Base-by-base conservation (phyloP, 306 rosid species). In the Senna tora region DNA sequence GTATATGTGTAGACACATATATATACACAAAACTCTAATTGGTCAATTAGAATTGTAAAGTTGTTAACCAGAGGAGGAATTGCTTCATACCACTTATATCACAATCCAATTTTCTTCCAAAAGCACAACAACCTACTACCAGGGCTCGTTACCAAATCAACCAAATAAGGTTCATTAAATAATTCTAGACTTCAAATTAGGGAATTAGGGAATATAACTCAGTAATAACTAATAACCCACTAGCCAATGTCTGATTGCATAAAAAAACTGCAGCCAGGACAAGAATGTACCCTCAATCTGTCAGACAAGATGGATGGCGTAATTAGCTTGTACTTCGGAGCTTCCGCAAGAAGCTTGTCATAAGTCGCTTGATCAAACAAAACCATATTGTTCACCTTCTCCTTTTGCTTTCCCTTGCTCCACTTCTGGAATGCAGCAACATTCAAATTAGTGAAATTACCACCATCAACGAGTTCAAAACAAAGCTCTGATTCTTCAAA, bases 341-440 rank as follows among this genome's bases (percentile, higher is more conserved):
- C 88, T 72, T 84, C 88, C 0, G 72, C 20, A 51, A 81, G 83
- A 6, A 84, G 86, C 65, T 81, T 81, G 69, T 75, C 86, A 30
- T 84, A 79, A 3, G 81, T 57, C 8, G 34, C 84, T 50, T 84
- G 75, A 15, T 84, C 88, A 21, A 84, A 84, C 76, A 81, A 57
- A 0, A 84, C 77, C 84, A 78, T 67, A 70, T 78, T 81, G 82
- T 84, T 81, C 55, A 81, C 86, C 76, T 84, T 81, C 69, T 81
- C 86, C 80, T 81, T 81, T 43, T 84, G 86, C 69, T 84, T 84
- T 34, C 86, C 84, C 68, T 84, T 84, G 86, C 88, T 81, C 86
- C 84, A 84, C 68, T 81, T 84, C 82, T 76, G 53, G 21, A 43
- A 0, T 12, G 2, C 9, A 4, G 7, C 9, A 5, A 25, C 19